Evolutionary conservation across 1,284 basidiomycete species (phyloP), one percentile per base, ranked within the genome.

Genomic region (Trichosporon inkin): DNA sequence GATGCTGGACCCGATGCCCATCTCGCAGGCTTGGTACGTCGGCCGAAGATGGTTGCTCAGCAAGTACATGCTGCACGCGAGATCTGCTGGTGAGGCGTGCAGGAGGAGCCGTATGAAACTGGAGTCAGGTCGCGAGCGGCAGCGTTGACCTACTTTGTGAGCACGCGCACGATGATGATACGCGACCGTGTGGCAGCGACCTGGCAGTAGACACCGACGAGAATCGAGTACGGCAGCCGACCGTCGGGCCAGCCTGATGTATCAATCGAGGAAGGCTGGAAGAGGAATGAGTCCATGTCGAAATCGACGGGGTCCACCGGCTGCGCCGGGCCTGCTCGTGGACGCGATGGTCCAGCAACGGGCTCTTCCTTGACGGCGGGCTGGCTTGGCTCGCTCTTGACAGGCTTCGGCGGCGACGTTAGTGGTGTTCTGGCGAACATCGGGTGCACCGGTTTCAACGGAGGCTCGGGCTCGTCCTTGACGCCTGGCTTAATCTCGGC

Each of bases 11-110:
- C 90, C 90, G 35, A 92, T 80, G 24, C 88, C 89, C 22, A 92
- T 82, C 72, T 92, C 90, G 58, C 88, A 78, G 10, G 86, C 80
- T 39, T 84, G 80, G 77, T 90, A 92, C 0, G 88, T 83, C 16
- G 92, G 91, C 0, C 86, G 84, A 36, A 96, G 83, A 36, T 89
- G 85, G 75, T 94, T 96, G 24, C 90, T 91, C 39, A 94, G 81
- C 24, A 96, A 84, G 76, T 95, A 96, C n/a, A 95, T 80, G n/a
- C 89, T 82, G 13, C 89, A 84, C 41, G 89, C 78, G 47, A 96
- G 82, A 47, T 89, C 88, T 10, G 80, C 62, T 0, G 88, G 84
- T 68, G 92, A 86, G 62, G 86, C 84, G 36, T 79, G 76, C 58
- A 87, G 81, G 52, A 95, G 82, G 13, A 85, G 83, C 19, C 89